Percentiles rank a stretch among this genome's conserved stretches.
Conservation (phyloP, 805 yeast genomes). For the Clavispora vitiphila region DNA sequence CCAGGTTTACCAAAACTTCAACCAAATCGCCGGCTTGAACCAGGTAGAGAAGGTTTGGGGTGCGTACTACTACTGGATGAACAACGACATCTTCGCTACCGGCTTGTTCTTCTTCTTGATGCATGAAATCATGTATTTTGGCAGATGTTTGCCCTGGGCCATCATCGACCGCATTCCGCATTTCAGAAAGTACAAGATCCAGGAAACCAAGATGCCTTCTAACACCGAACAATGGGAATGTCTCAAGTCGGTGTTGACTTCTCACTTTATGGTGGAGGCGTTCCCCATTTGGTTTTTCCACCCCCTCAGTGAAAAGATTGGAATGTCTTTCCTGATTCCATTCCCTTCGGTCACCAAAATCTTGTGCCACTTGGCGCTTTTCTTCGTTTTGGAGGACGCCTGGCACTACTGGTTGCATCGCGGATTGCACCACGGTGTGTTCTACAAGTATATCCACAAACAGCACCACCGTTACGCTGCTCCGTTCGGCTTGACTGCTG, state of each 20-base stretch:
- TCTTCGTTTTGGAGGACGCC: slow-evolving; percentile 83
- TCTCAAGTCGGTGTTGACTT: slow-evolving; percentile 72
- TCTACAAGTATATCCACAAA: slow-evolving; percentile 91
- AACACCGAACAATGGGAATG: slow-evolving; percentile 90
- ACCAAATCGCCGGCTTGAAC: slow-evolving; percentile 26
- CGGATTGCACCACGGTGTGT: slow-evolving; percentile 78
- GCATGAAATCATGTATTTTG: slow-evolving; percentile 89
- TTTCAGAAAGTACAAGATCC: slow-evolving; percentile 84
- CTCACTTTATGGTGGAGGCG: slow-evolving; percentile 91
- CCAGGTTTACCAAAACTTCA: slow-evolving; percentile 26
- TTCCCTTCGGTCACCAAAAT: slow-evolving; percentile 67
- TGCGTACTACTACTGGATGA: slow-evolving; percentile 76
- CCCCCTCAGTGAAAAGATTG: slow-evolving; percentile 78
- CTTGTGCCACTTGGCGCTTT: slow-evolving; percentile 61
- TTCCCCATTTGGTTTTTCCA: slow-evolving; percentile 97
- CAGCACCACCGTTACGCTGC: slow-evolving; percentile 98
- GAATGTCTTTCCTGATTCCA: slow-evolving; percentile 75
- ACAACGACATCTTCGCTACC: slow-evolving; percentile 87
- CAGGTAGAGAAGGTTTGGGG: slow-evolving; percentile 77
- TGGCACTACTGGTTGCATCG: slow-evolving; percentile 99
- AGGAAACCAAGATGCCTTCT: slow-evolving; percentile 77
- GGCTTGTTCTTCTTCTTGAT: slow-evolving; percentile 76
- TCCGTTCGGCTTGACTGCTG: slow-evolving; percentile 96
- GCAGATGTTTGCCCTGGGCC: slow-evolving; percentile 90
- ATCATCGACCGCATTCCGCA: slow-evolving; percentile 80